Evolutionary conservation across 805 yeast genomes (phyloP).

Genomic region (Huiozyma naganishii): DNA sequence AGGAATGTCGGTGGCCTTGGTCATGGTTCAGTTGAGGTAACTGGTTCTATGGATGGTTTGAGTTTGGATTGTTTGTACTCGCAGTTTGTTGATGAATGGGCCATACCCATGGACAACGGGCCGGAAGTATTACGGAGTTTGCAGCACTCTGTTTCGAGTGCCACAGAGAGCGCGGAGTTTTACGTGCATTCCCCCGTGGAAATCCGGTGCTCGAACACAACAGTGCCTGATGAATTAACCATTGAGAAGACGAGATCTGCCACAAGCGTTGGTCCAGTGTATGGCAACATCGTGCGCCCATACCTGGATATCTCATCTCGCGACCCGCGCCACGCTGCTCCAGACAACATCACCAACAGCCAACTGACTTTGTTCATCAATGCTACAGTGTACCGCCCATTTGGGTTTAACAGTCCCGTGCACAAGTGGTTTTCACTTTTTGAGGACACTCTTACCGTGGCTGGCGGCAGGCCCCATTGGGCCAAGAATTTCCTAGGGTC

Average conservation of each 20-base stretch:
- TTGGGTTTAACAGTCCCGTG: slow-evolving; percentile 59
- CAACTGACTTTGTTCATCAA: slow-evolving; percentile 80
- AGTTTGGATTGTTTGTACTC: slow-evolving; percentile 93
- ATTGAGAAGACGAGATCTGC: slow-evolving; percentile 37
- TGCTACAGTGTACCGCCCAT: slow-evolving; percentile 96
- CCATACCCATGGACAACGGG: slow-evolving; percentile 77
- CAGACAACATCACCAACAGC: slow-evolving; percentile 41
- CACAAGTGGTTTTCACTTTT: slow-evolving; percentile 75
- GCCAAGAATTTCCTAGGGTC: slow-evolving; percentile 86
- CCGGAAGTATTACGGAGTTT: slow-evolving; percentile 59
- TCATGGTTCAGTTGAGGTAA: slow-evolving; percentile 55
- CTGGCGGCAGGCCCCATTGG: slow-evolving; percentile 96
- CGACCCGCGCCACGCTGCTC: slow-evolving; percentile 40
- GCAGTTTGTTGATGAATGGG: slow-evolving; percentile 95
- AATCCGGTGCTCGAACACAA: slow-evolving; percentile 84
- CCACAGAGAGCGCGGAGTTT: slow-evolving; percentile 49
- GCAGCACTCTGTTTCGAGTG: slow-evolving; percentile 48
- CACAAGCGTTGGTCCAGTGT: slow-evolving; percentile 64
- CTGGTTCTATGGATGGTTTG: slow-evolving; percentile 73
- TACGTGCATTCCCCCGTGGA: slow-evolving; percentile 94
- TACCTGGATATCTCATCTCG: slow-evolving; percentile 70
- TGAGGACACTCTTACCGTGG: slow-evolving; percentile 64
- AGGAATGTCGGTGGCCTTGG: slow-evolving; percentile 60
- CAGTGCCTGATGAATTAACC: slow-evolving; percentile 29
- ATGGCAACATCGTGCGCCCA: slow-evolving; percentile 78